Conservation (phyloP, 768 basidiomycete species). For the Kwoniella europaea region DNA sequence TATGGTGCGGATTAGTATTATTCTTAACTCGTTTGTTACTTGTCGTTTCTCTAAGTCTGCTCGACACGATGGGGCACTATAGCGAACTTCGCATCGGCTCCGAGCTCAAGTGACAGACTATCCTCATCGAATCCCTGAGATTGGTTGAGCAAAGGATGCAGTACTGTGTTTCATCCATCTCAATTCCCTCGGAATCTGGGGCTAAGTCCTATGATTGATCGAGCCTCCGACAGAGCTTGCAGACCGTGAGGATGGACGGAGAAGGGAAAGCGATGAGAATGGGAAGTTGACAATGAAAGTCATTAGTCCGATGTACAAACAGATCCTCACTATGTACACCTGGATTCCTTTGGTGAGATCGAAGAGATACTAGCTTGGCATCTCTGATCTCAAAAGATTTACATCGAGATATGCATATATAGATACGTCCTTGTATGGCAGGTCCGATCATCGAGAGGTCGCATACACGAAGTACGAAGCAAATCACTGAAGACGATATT, state of each 20-base stretch:
- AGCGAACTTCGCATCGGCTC: background rate
- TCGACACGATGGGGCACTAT: background rate
- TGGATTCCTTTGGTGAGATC: background rate
- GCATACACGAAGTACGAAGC: too few species aligned
- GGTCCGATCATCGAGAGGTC: too few species aligned
- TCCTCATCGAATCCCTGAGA: background rate
- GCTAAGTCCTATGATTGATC: too few species aligned
- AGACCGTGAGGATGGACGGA: background rate
- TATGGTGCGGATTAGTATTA: too few species aligned
- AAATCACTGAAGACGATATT: too few species aligned
- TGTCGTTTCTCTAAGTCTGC: background rate
- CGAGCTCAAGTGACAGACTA: background rate
- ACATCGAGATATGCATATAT: too few species aligned
- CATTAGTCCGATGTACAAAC: background rate
- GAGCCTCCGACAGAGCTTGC: too few species aligned
- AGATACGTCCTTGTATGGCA: too few species aligned
- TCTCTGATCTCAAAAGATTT: too few species aligned
- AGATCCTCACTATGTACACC: background rate
- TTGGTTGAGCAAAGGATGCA: background rate
- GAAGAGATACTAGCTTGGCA: too few species aligned
- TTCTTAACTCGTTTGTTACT: too few species aligned
- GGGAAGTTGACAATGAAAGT: background rate
- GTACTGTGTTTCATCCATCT: background rate
- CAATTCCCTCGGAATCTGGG: too few species aligned
- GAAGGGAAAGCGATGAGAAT: background rate